phyloP scores from a whole-genome alignment of 2,329 filamentous ascomycete genomes.

The Talaromyces amestolkiae region DNA sequence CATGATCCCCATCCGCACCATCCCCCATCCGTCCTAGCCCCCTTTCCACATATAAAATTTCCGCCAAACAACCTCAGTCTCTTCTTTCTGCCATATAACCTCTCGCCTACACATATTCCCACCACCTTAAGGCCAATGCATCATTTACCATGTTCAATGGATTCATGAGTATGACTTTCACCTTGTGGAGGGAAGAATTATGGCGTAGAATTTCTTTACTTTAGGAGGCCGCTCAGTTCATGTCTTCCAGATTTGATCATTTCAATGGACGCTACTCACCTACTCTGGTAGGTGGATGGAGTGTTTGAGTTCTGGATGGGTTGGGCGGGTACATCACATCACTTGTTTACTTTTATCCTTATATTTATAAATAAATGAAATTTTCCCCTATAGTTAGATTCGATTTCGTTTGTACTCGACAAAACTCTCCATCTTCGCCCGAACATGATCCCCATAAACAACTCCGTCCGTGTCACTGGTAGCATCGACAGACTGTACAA shows the following conservation, averaged over 20 bases:
- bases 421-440: slow-evolving; percentile 46
- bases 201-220: not conserved
- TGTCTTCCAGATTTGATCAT: not conserved
- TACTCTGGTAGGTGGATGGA: not conserved
- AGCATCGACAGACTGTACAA: slow-evolving; percentile 37
- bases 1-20: not conserved
- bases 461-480: slow-evolving; percentile 25
- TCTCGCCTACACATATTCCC: slow-evolving; percentile 15
- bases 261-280: not conserved
- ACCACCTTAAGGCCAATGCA: slow-evolving; percentile 8
- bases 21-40: not conserved
- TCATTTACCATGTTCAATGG: not conserved
- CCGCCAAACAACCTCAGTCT: not conserved
- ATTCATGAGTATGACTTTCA: not conserved
- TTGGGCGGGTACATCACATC: slow-evolving; percentile 5
- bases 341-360: not conserved
- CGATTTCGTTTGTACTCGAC: slow-evolving; percentile 33
- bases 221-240: not conserved
- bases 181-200: slow-evolving; percentile 16
- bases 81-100: not conserved
- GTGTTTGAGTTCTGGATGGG: not conserved
- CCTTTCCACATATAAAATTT: not conserved
- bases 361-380: too few relatives aligned
- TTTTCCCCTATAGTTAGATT: too few relatives aligned
- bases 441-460: slow-evolving; percentile 44